phyloP scores from a whole-genome alignment of 192 early-diverging fungal species.

The Umbelopsis ramanniana region DNA sequence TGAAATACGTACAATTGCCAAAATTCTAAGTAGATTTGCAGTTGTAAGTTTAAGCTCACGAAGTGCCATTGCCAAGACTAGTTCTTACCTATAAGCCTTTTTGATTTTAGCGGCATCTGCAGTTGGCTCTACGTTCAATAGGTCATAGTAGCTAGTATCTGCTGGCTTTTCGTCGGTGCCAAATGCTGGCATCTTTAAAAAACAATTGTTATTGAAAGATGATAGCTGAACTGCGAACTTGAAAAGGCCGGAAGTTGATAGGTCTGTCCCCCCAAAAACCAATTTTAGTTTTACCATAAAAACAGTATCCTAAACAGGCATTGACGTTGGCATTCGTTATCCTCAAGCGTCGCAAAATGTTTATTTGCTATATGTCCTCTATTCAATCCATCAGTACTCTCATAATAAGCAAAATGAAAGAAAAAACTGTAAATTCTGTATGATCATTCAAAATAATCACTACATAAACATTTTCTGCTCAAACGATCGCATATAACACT shows the following conservation, averaged over 20 bases:
- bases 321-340: too few species aligned
- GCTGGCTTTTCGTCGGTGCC: constrained; percentile 46
- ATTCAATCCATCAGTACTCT: too few species aligned
- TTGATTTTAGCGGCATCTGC: constrained; percentile 41
- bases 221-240: not conserved
- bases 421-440: too few species aligned
- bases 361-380: too few species aligned
- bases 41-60: not conserved
- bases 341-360: too few species aligned
- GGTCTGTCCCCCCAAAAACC: too few species aligned
- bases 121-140: constrained; percentile 26
- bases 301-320: too few species aligned
- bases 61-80: not conserved
- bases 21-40: not conserved
- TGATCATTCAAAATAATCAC: too few species aligned
- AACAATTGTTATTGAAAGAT: constrained; percentile 43
- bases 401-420: too few species aligned
- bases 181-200: constrained; percentile 31
- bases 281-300: too few species aligned
- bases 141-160: constrained; percentile 42
- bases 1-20: constrained; percentile 7
- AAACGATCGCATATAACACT: too few species aligned
- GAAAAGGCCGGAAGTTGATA: not conserved
- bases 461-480: too few species aligned
- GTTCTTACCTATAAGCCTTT: constrained; percentile 44